Percentiles rank a stretch among this genome's conserved stretches.
These are phyloP conservation scores for Letharia columbiana DNA, from an alignment of 495 filamentous ascomycete species.

Conservation along the genomic window DNA sequence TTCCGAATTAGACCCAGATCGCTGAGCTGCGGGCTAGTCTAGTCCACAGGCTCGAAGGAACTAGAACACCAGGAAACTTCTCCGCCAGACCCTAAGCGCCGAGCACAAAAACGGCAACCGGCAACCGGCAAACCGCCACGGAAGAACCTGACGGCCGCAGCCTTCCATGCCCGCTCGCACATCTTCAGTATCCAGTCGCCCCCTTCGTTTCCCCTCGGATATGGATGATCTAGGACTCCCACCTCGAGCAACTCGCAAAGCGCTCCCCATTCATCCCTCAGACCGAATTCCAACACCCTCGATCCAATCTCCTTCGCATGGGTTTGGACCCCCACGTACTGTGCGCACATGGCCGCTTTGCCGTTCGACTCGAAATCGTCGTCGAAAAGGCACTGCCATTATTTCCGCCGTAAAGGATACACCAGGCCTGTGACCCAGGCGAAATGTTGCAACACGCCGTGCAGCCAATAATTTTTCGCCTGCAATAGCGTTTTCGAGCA, in stretches of 20 bases:
- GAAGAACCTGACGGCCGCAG: neutral
- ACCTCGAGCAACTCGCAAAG: conserved; percentile 30
- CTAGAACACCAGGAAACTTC: neutral
- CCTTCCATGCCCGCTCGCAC: conserved; percentile 6
- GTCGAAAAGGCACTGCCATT: conserved; percentile 19
- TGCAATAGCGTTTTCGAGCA: conserved; percentile 15
- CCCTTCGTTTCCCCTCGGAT: conserved; percentile 26
- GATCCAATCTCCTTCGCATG: neutral
- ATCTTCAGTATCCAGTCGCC: conserved; percentile 13
- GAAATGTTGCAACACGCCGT: conserved; percentile 20
- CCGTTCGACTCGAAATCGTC: conserved; percentile 18
- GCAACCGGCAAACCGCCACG: neutral
- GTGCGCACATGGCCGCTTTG: conserved; percentile 8
- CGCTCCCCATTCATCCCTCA: conserved; percentile 29
- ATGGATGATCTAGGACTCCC: conserved; percentile 25
- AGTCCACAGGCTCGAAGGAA: neutral
- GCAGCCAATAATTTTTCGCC: conserved; percentile 13
- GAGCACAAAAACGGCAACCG: neutral
- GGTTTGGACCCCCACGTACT: conserved; percentile 11
- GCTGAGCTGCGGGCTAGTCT: neutral
- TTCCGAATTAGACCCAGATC: conserved; percentile 26
- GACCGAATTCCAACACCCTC: conserved; percentile 23
- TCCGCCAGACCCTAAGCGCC: neutral
- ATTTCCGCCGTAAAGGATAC: conserved; percentile 12
- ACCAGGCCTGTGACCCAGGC: conserved; percentile 17